These are phyloP conservation scores for Bipolaris oryzae DNA, from an alignment of 2,329 filamentous ascomycete genomes.

Conservation along the genomic window DNA sequence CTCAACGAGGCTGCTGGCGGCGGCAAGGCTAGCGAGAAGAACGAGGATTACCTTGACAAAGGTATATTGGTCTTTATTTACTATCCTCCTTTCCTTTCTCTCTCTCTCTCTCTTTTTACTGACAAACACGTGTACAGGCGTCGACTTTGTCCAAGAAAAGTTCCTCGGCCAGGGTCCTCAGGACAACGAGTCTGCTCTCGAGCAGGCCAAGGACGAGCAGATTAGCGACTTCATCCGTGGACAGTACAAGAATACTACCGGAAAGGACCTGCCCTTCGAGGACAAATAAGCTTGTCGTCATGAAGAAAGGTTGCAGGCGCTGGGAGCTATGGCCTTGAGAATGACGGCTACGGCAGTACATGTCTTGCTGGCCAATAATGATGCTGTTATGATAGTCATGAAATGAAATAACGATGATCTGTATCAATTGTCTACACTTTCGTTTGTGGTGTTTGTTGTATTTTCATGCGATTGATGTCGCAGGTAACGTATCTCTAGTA, in stretches of 20 bases:
- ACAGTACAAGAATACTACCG: constrained; percentile 72
- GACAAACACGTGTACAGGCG: constrained; percentile 60
- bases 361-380: constrained; percentile 11
- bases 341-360: neutral
- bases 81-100: too few species aligned
- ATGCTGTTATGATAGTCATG: constrained; percentile 19
- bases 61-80: constrained; percentile 53
- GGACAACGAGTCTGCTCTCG: constrained; percentile 62
- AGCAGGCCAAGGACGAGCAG: constrained; percentile 84
- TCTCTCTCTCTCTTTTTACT: too few species aligned
- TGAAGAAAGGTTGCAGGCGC: constrained; percentile 3
- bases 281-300: constrained; percentile 65
- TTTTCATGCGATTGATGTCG: neutral
- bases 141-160: constrained; percentile 80
- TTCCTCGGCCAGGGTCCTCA: constrained; percentile 73
- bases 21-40: constrained; percentile 76
- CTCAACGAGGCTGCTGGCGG: constrained; percentile 75
- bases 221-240: constrained; percentile 74
- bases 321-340: neutral
- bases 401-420: constrained; percentile 14
- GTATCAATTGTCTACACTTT: neutral
- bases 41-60: constrained; percentile 84
- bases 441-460: neutral
- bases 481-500: neutral
- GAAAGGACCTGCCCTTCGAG: constrained; percentile 70